These are phyloP conservation scores for Euryodendron excelsum DNA, from an alignment of 148 eudicot genomes.

Conservation along the genomic window DNA sequence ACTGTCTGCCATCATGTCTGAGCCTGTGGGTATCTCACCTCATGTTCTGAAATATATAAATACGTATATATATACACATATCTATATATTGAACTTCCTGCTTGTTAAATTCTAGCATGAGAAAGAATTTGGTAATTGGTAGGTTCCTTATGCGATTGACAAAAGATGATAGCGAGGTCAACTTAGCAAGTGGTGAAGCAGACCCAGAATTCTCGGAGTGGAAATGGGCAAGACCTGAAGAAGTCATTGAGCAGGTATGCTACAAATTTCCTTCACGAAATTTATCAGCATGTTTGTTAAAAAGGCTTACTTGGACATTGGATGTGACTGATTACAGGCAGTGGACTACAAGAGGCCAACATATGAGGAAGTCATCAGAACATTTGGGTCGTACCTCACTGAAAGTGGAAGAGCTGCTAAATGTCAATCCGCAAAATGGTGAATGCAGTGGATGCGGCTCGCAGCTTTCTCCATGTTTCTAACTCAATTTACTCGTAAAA, in stretches of 20 bases:
- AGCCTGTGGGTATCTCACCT: too few species aligned
- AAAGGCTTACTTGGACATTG: neutral
- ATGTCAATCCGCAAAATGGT: constrained; percentile 87
- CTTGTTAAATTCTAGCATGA: neutral
- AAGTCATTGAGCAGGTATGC: constrained; percentile 84
- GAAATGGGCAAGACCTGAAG: constrained; percentile 89
- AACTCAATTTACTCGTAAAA: neutral
- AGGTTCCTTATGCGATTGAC: constrained; percentile 90
- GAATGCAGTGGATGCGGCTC: constrained; percentile 23
- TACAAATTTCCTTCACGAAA: too few species aligned
- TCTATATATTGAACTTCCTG: neutral
- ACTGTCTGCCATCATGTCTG: neutral
- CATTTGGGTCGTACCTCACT: constrained; percentile 55
- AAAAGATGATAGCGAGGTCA: constrained; percentile 69
- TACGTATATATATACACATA: too few species aligned
- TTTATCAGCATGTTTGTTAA: neutral
- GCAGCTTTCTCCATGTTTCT: constrained; percentile 11
- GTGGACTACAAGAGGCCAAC: constrained; percentile 98
- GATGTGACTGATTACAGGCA: constrained; percentile 46
- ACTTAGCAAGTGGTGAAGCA: constrained; percentile 74
- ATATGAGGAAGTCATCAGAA: constrained; percentile 76
- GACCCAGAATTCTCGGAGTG: constrained; percentile 91
- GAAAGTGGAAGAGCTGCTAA: constrained; percentile 50
- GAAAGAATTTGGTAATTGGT: constrained; percentile 15
- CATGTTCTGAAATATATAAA: too few species aligned